Evolutionary conservation across 257 asterid genomes (phyloP).

Genomic region (Primulina huaijiensis): DNA sequence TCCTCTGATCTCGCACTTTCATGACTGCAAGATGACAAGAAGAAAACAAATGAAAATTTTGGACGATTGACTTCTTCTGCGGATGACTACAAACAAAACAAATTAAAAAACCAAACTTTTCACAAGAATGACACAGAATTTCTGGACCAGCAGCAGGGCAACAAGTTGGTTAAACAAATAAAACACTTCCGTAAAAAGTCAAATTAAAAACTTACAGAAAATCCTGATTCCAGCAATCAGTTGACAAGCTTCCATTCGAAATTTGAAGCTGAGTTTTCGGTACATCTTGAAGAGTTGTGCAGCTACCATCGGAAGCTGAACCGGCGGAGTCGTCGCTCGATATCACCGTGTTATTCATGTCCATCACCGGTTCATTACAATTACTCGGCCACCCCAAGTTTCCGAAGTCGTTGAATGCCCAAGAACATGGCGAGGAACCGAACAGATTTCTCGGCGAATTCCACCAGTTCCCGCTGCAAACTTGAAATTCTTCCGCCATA

Average conservation of each 20-base stretch:
- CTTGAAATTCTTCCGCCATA: conserved; percentile 77
- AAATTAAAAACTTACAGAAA: conserved; percentile 39
- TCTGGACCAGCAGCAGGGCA: conserved; percentile 13
- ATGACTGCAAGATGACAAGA: conserved; percentile 55
- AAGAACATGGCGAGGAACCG: conserved; percentile 51
- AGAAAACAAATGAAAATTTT: conserved; percentile 25
- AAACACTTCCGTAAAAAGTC: not conserved
- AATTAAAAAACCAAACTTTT: conserved; percentile 30
- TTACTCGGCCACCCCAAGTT: conserved; percentile 41
- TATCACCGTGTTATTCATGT: conserved; percentile 31
- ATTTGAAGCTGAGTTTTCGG: conserved; percentile 24
- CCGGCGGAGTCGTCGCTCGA: conserved; percentile 42
- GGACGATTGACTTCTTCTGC: conserved; percentile 26
- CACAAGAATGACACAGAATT: no score
- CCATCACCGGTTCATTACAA: conserved; percentile 23
- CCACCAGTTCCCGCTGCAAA: conserved; percentile 77
- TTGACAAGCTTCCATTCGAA: conserved; percentile 2
- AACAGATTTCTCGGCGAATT: conserved; percentile 50
- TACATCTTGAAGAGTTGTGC: conserved; percentile 27
- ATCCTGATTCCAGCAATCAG: conserved; percentile 48
- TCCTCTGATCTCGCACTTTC: conserved; percentile 42
- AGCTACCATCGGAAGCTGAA: conserved; percentile 40
- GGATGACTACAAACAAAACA: conserved; percentile 32
- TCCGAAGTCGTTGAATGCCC: conserved; percentile 37
- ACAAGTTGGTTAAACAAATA: not conserved